Conservation (phyloP, 495 filamentous ascomycete species). For the Aspergillus mulundensis region DNA sequence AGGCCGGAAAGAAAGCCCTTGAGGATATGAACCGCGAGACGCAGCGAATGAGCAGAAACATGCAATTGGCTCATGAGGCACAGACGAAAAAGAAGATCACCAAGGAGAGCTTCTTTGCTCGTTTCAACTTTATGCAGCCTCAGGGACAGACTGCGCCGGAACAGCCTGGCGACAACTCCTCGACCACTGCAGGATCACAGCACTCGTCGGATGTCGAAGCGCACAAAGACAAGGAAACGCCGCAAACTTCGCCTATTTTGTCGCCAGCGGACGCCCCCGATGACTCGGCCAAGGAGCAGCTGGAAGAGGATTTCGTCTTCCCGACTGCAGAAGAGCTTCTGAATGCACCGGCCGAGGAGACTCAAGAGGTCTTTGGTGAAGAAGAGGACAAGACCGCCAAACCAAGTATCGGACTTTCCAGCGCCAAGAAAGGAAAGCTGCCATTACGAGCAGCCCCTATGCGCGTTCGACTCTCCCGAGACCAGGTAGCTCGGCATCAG, state of each 20-base stretch:
- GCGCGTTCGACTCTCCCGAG: constrained; percentile 35
- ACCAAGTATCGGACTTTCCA: not conserved
- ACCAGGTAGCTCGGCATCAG: constrained; percentile 37
- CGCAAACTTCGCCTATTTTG: constrained; percentile 46
- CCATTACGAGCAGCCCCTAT: constrained; percentile 27
- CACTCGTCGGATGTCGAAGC: constrained; percentile 49
- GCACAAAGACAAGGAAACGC: constrained; percentile 40
- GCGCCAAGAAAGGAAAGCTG: constrained; percentile 17
- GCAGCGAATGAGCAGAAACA: constrained; percentile 80
- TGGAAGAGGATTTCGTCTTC: constrained; percentile 9
- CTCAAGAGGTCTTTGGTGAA: constrained; percentile 5
- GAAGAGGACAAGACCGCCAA: constrained; percentile 1
- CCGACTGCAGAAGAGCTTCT: constrained; percentile 22
- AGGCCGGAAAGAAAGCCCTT: constrained; percentile 93
- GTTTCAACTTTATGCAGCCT: constrained; percentile 67
- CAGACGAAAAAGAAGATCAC: constrained; percentile 89
- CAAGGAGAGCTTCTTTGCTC: constrained; percentile 76
- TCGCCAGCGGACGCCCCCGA: constrained; percentile 20
- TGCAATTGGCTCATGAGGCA: constrained; percentile 88
- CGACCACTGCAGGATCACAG: constrained; percentile 39
- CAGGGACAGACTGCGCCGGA: constrained; percentile 19
- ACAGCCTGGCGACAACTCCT: constrained; percentile 29
- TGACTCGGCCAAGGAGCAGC: not conserved
- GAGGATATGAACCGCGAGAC: constrained; percentile 94
- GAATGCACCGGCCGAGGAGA: not conserved